Evolutionary conservation across 805 yeast species (phyloP).

Genomic region (Zygosaccharomyces rouxii): DNA sequence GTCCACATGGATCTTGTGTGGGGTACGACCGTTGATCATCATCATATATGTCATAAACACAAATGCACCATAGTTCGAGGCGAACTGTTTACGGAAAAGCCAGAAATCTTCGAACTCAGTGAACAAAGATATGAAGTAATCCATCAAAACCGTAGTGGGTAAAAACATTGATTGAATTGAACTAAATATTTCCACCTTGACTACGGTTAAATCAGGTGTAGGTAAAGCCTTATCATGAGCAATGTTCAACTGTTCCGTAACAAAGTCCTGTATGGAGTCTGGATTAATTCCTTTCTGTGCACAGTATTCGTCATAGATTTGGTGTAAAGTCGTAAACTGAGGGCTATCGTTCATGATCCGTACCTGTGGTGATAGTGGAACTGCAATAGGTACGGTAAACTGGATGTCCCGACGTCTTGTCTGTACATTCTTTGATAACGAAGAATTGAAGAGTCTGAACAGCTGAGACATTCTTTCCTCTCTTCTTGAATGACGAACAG

Average conservation of each 20-base stretch:
- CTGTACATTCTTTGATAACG: conserved; percentile 75
- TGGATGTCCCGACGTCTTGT: conserved; percentile 79
- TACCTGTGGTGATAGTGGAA: conserved; percentile 92
- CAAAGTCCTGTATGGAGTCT: conserved; percentile 86
- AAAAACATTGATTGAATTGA: conserved; percentile 85
- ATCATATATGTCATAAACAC: conserved; percentile 90
- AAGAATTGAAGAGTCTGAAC: conserved; percentile 82
- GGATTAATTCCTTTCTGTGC: conserved; percentile 64
- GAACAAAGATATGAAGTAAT: conserved; percentile 67
- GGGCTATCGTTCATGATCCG: conserved; percentile 81
- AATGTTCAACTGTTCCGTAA: conserved; percentile 78
- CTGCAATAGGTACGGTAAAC: conserved; percentile 84
- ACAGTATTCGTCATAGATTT: conserved; percentile 85
- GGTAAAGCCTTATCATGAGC: conserved; percentile 93
- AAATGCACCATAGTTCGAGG: conserved; percentile 91
- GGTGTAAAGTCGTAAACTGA: conserved; percentile 69
- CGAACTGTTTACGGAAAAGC: conserved; percentile 92
- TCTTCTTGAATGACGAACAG: conserved; percentile 94
- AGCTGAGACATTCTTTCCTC: conserved; percentile 93
- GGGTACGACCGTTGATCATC: conserved; percentile 89
- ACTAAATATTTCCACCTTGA: conserved; percentile 84
- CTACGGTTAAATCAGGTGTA: conserved; percentile 83
- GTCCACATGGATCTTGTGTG: conserved; percentile 85
- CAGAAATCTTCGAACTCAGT: conserved; percentile 89
- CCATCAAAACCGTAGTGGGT: conserved; percentile 77